Evolutionary conservation across 345 rosid genomes (phyloP).

Genomic region (Syzygium aqueum): DNA sequence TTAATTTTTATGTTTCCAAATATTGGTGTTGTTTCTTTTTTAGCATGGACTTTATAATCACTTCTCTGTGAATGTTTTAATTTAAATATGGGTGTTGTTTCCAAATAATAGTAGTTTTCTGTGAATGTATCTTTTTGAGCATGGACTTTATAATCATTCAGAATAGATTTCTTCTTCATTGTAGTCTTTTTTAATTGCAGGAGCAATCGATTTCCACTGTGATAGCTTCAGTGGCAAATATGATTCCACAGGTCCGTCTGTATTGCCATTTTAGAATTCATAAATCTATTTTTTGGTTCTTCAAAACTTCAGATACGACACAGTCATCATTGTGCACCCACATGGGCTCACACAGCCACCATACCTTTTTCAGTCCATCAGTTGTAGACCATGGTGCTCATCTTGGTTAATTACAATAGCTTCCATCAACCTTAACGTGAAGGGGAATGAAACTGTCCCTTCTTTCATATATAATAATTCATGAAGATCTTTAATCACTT

Average conservation of each 20-base stretch:
- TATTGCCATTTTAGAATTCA: neutral
- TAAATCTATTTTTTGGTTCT: conserved; percentile 1
- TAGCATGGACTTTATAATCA: neutral
- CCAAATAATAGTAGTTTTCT: neutral
- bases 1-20: neutral
- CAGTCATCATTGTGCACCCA: neutral
- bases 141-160: neutral
- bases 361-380: neutral
- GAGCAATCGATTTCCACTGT: conserved; percentile 90
- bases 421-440: neutral
- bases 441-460: neutral
- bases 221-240: conserved; percentile 74
- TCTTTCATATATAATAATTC: neutral
- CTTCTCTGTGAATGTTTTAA: neutral
- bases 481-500: neutral
- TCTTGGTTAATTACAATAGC: neutral
- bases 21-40: neutral
- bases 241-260: conserved; percentile 75
- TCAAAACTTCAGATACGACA: neutral
- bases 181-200: conserved; percentile 24
- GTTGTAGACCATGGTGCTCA: neutral
- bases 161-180: neutral
- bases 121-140: neutral
- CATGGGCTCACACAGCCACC: neutral
- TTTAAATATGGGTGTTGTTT: neutral